Evolutionary conservation across 1,139 yeast species (phyloP), one percentile per base, ranked within the genome.

Genomic region (Debaryomyces subglobosus): DNA sequence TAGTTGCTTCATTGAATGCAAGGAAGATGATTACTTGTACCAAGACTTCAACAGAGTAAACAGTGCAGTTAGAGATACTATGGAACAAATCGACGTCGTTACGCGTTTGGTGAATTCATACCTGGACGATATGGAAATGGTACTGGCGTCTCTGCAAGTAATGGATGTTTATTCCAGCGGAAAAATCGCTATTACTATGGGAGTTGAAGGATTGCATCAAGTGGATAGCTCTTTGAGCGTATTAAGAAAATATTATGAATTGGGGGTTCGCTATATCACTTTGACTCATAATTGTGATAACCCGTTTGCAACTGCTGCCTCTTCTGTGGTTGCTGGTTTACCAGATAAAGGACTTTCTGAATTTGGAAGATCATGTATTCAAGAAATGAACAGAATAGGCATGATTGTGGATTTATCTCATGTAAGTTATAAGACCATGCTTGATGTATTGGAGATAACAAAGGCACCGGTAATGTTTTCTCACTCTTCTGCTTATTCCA

Each of bases 271-370:
- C 41, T 79, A 79, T 55, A 74, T 77, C 40, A 79, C 84, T 0
- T 56, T 79, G 45, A 78, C 82, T 1, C 84, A 79, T 51, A 79
- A 78, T 54, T 78, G 84, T 60, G 82, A 79, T 55, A 79, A 79
- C 50, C 82, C 82, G 1, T 79, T 77, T 60, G 82, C 84, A 3
- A 78, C 82, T 12, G 80, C 83, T 10, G 81, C 82, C 77, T 32
- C 35, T 7, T 32, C 35, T 2, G 35, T 32, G 4, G 35, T 32
- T 7, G 20, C 15, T 68, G 82, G 82, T 0, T 63, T 68, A 34
- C 67, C 66, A 1, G 82, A 78, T 55, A 63, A 62, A 10, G 84
- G 84, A 0, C 62, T 79, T 44, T 65, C 78, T 4, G 61, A 61
- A 0, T 73, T 54, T 48, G 84, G 84, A 9, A 59, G 49, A 20